A percentile compares a stretch with the other conserved stretches of the same genome.
phyloP scores from a whole-genome alignment of 1,284 basidiomycete genomes.

The Rhodotorula mucilaginosa region DNA sequence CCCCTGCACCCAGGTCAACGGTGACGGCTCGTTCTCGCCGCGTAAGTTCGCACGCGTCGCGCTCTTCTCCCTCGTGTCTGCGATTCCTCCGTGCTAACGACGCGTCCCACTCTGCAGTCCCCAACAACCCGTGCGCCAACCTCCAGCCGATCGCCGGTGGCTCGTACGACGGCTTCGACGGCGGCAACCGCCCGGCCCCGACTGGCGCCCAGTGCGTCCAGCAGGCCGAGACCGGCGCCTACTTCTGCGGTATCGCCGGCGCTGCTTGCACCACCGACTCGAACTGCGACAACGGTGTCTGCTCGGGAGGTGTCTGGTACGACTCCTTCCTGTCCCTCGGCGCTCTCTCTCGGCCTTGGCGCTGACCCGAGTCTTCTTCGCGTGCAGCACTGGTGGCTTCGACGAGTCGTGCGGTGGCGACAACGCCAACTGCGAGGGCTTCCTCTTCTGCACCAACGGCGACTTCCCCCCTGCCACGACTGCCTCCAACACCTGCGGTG shows the following conservation, averaged over 20 bases:
- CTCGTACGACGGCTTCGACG: not conserved
- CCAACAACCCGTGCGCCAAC: constrained; percentile 1
- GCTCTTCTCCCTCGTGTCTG: too few species aligned
- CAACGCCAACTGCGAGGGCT: constrained; percentile 24
- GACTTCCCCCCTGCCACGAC: not conserved
- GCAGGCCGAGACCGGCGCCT: constrained; percentile 9
- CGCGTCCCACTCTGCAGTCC: not conserved
- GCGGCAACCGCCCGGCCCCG: constrained; percentile 7
- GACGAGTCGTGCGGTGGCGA: constrained; percentile 7
- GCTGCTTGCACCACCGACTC: constrained; percentile 5
- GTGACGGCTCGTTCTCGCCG: constrained; percentile 2
- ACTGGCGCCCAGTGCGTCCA: not conserved
- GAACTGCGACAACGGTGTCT: constrained; percentile 22
- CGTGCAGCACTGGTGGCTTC: constrained; percentile 27
- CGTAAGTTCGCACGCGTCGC: not conserved
- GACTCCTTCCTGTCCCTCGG: not conserved
- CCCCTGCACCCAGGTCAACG: constrained; percentile 27
- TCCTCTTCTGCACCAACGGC: constrained; percentile 20
- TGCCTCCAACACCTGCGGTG: constrained; percentile 17
- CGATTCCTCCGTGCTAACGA: not conserved
- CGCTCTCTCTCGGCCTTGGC: not conserved
- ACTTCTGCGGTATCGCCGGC: constrained; percentile 30
- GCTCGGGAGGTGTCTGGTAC: constrained; percentile 4
- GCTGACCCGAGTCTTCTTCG: not conserved
- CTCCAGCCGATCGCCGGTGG: constrained; percentile 9